These are phyloP conservation scores for Zygosaccharomyces siamensis DNA, from an alignment of 805 yeast genomes.

Conservation along the genomic window DNA sequence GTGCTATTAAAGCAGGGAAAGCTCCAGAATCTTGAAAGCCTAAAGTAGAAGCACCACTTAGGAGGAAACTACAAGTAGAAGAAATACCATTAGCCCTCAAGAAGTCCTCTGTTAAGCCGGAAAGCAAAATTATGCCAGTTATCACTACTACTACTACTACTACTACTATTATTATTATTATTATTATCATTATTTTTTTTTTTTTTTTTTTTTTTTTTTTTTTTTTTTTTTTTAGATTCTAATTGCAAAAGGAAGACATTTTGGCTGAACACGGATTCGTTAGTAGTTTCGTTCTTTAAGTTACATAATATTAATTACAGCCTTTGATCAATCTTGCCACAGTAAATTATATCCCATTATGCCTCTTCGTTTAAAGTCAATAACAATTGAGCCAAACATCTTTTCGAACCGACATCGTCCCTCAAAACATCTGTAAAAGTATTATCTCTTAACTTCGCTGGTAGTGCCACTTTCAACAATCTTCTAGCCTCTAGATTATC, in stretches of 20 bases:
- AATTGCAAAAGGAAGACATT: neutral
- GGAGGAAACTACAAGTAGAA: neutral
- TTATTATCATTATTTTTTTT: too few relatives aligned
- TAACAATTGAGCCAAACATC: slow-evolving; percentile 79
- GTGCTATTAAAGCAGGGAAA: too few relatives aligned
- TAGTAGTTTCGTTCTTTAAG: neutral
- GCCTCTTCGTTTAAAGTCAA: slow-evolving; percentile 50
- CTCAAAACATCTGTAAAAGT: slow-evolving; percentile 73
- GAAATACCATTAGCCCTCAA: neutral
- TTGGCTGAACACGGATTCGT: neutral
- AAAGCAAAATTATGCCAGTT: neutral
- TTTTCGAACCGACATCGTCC: slow-evolving; percentile 84
- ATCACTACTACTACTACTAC: too few relatives aligned
- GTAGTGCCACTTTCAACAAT: slow-evolving; percentile 75
- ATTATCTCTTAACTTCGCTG: slow-evolving; percentile 70
- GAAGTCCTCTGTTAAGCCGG: neutral
- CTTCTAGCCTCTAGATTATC: slow-evolving; percentile 89
- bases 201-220: too few relatives aligned
- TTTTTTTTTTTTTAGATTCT: neutral
- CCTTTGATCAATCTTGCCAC: neutral
- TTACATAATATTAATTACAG: neutral
- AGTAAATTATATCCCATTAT: neutral
- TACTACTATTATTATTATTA: too few relatives aligned
- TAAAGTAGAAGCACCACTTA: neutral
- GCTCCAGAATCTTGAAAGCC: neutral